phyloP scores from a whole-genome alignment of 192 early-diverging fungal genomes.

The Linnemannia exigua region DNA sequence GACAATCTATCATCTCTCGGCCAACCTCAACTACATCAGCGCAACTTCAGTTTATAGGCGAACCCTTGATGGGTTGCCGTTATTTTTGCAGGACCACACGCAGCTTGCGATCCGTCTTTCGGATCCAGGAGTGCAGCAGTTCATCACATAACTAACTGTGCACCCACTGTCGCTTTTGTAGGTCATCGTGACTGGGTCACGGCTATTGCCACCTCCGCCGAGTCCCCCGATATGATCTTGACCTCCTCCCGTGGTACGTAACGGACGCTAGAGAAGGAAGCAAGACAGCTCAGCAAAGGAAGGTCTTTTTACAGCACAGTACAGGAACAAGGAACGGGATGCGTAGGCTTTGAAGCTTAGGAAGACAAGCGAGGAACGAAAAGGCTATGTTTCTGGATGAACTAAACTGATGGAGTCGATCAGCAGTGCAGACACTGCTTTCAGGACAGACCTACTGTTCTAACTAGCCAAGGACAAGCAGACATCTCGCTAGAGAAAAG shows the following conservation, averaged over 20 bases:
- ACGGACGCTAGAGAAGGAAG: neutral
- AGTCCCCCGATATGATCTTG: slow-evolving; percentile 97
- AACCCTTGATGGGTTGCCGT: neutral
- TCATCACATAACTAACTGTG: neutral
- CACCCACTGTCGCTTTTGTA: slow-evolving; percentile 6
- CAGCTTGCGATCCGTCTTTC: neutral
- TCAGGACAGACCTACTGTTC: neutral
- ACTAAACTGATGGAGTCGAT: neutral
- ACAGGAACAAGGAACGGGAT: neutral
- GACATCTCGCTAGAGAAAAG: slow-evolving; percentile 12
- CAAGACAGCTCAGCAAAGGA: neutral
- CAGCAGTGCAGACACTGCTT: neutral
- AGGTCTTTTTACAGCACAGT: neutral
- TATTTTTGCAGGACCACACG: neutral
- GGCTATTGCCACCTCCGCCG: slow-evolving; percentile 96
- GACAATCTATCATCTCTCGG: neutral
- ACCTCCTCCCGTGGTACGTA: slow-evolving; percentile 94
- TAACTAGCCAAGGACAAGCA: neutral
- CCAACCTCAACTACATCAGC: neutral
- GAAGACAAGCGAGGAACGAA: neutral
- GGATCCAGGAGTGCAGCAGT: neutral
- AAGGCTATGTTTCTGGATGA: neutral
- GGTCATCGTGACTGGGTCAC: slow-evolving; percentile 95
- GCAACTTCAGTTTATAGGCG: neutral
- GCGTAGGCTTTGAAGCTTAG: neutral